Conservation (phyloP, 2,329 filamentous ascomycete species). For the Phialophora verrucosa region DNA sequence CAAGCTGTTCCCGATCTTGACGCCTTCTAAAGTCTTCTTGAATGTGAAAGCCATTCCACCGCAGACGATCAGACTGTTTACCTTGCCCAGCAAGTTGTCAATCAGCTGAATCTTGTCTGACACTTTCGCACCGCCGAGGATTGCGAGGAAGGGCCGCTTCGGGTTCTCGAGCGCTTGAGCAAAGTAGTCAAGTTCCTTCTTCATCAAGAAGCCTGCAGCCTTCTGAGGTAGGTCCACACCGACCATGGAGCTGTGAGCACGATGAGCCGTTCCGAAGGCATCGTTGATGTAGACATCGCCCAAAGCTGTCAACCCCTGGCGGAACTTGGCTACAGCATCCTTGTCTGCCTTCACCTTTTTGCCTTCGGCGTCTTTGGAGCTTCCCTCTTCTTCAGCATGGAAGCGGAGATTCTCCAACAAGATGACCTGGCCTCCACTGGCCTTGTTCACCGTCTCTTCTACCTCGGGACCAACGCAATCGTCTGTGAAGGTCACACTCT, state of each 20-base stretch:
- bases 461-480: conserved; percentile 90
- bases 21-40: conserved; percentile 95
- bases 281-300: conserved; percentile 98
- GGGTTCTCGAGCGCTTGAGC: conserved; percentile 93
- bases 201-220: conserved; percentile 97
- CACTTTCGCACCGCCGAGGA: conserved; percentile 97
- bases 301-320: conserved; percentile 90
- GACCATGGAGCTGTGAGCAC: conserved; percentile 99
- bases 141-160: conserved; percentile 95
- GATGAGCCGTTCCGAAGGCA: conserved; percentile 97
- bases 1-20: conserved; percentile 86
- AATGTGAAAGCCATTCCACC: conserved; percentile 99
- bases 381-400: conserved; percentile 97
- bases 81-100: conserved; percentile 97
- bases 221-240: conserved; percentile 94
- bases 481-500: conserved; percentile 82
- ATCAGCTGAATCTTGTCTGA: conserved; percentile 99
- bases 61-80: conserved; percentile 94
- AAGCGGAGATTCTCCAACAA: conserved; percentile 98
- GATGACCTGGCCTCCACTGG: conserved; percentile 79
- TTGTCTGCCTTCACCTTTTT: conserved; percentile 99
- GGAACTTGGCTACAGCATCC: conserved; percentile 87
- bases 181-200: conserved; percentile 99
- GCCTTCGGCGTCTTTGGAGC: conserved; percentile 87
- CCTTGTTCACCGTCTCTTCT: conserved; percentile 86